Percentiles rank a stretch among this genome's conserved stretches.
phyloP scores from a whole-genome alignment of 2,329 filamentous ascomycete species.

The Nothophaeocryptopus gaeumannii region DNA sequence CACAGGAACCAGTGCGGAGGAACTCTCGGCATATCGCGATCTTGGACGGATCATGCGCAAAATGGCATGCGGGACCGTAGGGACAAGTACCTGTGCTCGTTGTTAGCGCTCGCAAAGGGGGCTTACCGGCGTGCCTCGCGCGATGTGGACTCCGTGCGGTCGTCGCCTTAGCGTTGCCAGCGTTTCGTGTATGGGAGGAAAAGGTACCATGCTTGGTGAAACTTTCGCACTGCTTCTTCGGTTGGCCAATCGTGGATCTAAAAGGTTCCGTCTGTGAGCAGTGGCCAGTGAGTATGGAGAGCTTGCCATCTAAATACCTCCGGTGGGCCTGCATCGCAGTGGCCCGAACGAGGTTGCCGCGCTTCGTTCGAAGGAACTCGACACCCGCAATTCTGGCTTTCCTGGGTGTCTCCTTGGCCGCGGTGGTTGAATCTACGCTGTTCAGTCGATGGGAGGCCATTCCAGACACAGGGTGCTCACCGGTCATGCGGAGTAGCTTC shows the following conservation, averaged over 20 bases:
- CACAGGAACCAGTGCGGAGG: conserved; percentile 74
- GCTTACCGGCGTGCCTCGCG: conserved; percentile 24
- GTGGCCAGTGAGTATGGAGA: neutral
- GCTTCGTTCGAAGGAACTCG: conserved; percentile 79
- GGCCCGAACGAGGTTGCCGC: conserved; percentile 74
- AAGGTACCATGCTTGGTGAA: conserved; percentile 36
- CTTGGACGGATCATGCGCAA: conserved; percentile 78
- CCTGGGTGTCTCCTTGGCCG: conserved; percentile 63
- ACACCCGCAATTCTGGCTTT: conserved; percentile 70
- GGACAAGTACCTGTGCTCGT: conserved; percentile 69
- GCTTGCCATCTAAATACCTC: conserved; percentile 2
- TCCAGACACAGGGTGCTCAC: conserved; percentile 49
- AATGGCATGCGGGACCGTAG: conserved; percentile 76
- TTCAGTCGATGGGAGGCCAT: conserved; percentile 13
- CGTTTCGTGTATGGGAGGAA: conserved; percentile 7
- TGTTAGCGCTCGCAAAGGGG: conserved; percentile 23
- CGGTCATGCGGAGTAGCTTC: conserved; percentile 72
- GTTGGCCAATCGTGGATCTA: conserved; percentile 17
- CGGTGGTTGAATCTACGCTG: conserved; percentile 23
- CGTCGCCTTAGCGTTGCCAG: conserved; percentile 11
- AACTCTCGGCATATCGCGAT: conserved; percentile 89
- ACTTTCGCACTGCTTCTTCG: conserved; percentile 31
- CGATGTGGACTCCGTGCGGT: conserved; percentile 5
- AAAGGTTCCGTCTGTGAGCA: conserved; percentile 4
- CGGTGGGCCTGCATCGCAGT: neutral